phyloP scores from a whole-genome alignment of 495 filamentous ascomycete species.

The Penicillium fimorum region DNA sequence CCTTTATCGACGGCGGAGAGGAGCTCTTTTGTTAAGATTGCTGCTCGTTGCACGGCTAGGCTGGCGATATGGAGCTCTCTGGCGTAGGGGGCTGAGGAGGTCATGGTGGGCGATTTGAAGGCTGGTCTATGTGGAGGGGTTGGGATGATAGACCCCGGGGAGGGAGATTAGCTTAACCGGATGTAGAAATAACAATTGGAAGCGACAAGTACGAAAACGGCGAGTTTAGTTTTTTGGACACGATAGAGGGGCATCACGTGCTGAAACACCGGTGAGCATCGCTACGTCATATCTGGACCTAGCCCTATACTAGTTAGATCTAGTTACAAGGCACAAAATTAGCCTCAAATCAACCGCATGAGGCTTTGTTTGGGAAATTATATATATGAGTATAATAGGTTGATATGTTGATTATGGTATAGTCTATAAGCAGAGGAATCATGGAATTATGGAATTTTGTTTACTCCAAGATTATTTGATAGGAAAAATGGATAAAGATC shows the following conservation, averaged over 20 bases:
- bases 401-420: too few relatives aligned
- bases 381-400: neutral
- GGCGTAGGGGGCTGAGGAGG: constrained; percentile 33
- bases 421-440: too few relatives aligned
- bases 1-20: constrained; percentile 48
- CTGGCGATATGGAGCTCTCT: constrained; percentile 51
- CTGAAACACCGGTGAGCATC: constrained; percentile 1
- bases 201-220: neutral
- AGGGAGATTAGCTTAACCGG: neutral
- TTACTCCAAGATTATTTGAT: too few relatives aligned
- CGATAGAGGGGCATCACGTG: constrained; percentile 7
- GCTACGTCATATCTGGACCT: constrained; percentile 9
- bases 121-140: neutral
- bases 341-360: neutral
- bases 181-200: neutral
- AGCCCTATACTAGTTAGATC: neutral
- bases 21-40: constrained; percentile 52
- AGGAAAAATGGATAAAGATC: too few relatives aligned
- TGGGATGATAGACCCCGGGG: neutral
- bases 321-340: neutral
- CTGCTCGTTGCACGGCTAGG: constrained; percentile 53
- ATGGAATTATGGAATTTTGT: too few relatives aligned
- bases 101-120: constrained; percentile 9
- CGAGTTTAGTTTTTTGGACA: neutral
- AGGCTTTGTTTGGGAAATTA: neutral